Evolutionary conservation across 129 eudicot species (phyloP).

Genomic region (Erigeron canadensis): DNA sequence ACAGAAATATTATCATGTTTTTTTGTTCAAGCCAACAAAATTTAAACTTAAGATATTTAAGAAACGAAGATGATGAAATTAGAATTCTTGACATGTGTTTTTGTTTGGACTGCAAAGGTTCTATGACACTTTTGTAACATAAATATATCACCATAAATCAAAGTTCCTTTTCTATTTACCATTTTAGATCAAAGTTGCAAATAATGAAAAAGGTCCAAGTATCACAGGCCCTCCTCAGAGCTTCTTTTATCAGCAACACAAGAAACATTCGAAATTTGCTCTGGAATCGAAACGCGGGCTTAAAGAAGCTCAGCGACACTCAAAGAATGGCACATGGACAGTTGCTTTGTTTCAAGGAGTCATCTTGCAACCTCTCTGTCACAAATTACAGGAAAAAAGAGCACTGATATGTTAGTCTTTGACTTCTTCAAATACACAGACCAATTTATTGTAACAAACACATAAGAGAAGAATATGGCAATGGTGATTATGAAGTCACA

Average conservation of each 20-base stretch:
- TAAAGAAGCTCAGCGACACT: slow-evolving; percentile 9
- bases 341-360: slow-evolving; percentile 44
- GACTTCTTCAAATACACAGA: slow-evolving; percentile 3
- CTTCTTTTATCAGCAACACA: slow-evolving; percentile 12
- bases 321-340: slow-evolving; percentile 60
- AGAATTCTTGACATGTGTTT: slow-evolving; percentile 5
- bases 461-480: neutral
- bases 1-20: too few relatives aligned
- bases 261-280: slow-evolving; percentile 9
- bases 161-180: slow-evolving; percentile 8
- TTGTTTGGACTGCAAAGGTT: slow-evolving; percentile 22
- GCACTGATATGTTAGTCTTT: neutral
- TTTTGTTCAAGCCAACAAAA: too few relatives aligned
- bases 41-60: too few relatives aligned
- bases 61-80: too few relatives aligned
- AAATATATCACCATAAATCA: slow-evolving; percentile 23
- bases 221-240: slow-evolving; percentile 16
- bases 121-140: slow-evolving; percentile 23
- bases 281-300: slow-evolving; percentile 19
- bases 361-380: slow-evolving; percentile 59
- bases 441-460: neutral
- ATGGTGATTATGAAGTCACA: neutral
- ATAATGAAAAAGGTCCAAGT: slow-evolving; percentile 19
- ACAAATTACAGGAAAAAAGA: slow-evolving; percentile 1
- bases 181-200: slow-evolving; percentile 27